Conservation (phyloP, 805 yeast species). For the Starmera dryadoides region DNA sequence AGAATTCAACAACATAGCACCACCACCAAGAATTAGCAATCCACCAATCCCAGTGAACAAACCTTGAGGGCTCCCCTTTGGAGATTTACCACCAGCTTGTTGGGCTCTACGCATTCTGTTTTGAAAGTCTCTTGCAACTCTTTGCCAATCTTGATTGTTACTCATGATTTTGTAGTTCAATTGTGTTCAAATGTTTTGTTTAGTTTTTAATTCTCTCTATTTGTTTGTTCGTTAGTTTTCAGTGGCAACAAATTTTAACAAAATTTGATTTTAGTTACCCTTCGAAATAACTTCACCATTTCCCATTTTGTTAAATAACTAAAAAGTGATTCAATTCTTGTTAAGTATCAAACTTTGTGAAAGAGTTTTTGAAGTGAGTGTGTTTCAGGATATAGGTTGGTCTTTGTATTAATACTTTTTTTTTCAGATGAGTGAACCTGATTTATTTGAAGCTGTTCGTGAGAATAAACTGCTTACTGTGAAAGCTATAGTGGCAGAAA, state of each 20-base stretch:
- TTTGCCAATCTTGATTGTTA: conserved; percentile 40
- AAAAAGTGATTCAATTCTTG: too few species aligned
- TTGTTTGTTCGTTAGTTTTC: background rate
- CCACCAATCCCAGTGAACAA: conserved; percentile 61
- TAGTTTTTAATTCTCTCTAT: background rate
- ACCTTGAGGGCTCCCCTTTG: conserved; percentile 37
- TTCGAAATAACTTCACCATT: too few species aligned
- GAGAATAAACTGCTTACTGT: conserved; percentile 50
- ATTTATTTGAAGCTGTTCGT: conserved; percentile 63
- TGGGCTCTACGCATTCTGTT: conserved; percentile 35
- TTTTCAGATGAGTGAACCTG: too few species aligned
- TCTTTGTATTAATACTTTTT: too few species aligned
- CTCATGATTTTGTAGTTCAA: conserved; percentile 7
- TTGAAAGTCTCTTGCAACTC: conserved; percentile 43
- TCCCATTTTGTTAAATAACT: too few species aligned
- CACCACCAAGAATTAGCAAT: conserved; percentile 49
- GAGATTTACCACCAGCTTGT: conserved; percentile 29
- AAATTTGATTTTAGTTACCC: too few species aligned
- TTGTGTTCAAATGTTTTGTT: background rate
- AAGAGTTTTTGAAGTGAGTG: too few species aligned
- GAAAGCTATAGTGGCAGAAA: conserved; percentile 33
- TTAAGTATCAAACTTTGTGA: too few species aligned
- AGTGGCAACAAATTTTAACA: too few species aligned
- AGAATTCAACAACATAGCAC: conserved; percentile 43
- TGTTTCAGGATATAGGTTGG: too few species aligned